Conservation (phyloP, 805 yeast genomes). For the Kodamaea fukazawae region DNA sequence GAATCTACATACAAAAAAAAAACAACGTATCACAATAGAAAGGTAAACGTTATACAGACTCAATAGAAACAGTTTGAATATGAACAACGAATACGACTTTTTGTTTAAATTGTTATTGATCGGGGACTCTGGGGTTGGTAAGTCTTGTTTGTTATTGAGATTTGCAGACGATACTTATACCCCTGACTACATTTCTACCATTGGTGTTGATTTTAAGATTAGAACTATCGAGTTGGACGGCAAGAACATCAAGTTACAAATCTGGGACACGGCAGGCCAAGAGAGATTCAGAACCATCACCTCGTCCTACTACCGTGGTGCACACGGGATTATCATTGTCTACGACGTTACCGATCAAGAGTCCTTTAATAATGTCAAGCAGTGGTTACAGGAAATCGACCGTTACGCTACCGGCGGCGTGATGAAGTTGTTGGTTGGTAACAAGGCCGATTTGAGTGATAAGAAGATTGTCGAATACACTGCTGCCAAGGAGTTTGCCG, state of each 20-base stretch:
- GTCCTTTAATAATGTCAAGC: slow-evolving; percentile 92
- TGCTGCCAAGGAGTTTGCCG: slow-evolving; percentile 96
- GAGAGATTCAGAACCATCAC: slow-evolving; percentile 98
- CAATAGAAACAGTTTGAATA: slow-evolving; percentile 20
- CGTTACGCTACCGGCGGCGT: slow-evolving; percentile 98
- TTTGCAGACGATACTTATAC: slow-evolving; percentile 97
- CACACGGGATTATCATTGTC: slow-evolving; percentile 96
- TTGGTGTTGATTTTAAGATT: slow-evolving; percentile 93
- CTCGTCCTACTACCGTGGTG: slow-evolving; percentile 96
- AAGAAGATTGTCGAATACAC: slow-evolving; percentile 94
- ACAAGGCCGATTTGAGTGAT: slow-evolving; percentile 90
- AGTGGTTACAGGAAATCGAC: slow-evolving; percentile 98
- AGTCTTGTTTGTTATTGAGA: slow-evolving; percentile 89
- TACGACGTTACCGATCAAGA: slow-evolving; percentile 98
- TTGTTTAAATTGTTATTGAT: slow-evolving; percentile 90
- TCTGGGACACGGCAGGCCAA: slow-evolving; percentile 99
- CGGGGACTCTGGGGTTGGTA: slow-evolving; percentile 99
- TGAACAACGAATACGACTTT: slow-evolving; percentile 97
- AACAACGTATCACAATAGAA: slow-evolving; percentile 7
- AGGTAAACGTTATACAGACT: not conserved
- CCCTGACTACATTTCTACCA: slow-evolving; percentile 94
- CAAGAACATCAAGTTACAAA: slow-evolving; percentile 93
- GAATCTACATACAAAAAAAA: slow-evolving; percentile 4
- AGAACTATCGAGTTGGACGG: slow-evolving; percentile 93
- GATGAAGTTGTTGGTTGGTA: slow-evolving; percentile 92